Conservation (phyloP, 306 rosid species). For the Vigna mungo region DNA sequence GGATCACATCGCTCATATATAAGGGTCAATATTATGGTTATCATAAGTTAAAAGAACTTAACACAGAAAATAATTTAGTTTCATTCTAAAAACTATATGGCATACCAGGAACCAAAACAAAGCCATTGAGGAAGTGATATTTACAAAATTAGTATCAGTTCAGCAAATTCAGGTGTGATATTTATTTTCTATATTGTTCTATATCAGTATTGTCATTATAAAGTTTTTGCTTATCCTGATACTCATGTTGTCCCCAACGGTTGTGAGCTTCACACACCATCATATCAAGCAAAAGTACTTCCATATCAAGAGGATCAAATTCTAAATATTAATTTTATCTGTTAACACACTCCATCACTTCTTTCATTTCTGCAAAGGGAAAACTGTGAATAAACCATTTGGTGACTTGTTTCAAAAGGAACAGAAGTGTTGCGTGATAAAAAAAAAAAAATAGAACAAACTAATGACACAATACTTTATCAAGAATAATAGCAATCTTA, state of each 20-base stretch:
- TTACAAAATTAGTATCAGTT: slow-evolving; percentile 9
- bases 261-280: background rate
- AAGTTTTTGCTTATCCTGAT: background rate
- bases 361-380: slow-evolving; percentile 26
- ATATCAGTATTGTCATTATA: background rate
- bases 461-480: background rate
- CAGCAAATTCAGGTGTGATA: slow-evolving; percentile 19
- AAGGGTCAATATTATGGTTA: slow-evolving; percentile 17
- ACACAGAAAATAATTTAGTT: background rate
- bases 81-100: slow-evolving; percentile 6
- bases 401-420: background rate
- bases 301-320: slow-evolving; percentile 5
- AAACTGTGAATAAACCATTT: slow-evolving; percentile 6
- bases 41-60: background rate
- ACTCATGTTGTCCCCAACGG: background rate
- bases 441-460: background rate
- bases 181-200: background rate
- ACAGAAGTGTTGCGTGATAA: background rate
- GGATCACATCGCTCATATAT: slow-evolving; percentile 33
- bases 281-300: slow-evolving; percentile 13
- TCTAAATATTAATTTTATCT: background rate
- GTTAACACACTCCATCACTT: background rate
- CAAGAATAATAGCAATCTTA: background rate
- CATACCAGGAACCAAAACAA: slow-evolving; percentile 11
- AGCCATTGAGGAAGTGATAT: background rate